A percentile compares a stretch with the other conserved stretches of the same genome.
Evolutionary conservation across 2,329 filamentous ascomycete genomes (phyloP).

Genomic region (Fusarium subtropicale): DNA sequence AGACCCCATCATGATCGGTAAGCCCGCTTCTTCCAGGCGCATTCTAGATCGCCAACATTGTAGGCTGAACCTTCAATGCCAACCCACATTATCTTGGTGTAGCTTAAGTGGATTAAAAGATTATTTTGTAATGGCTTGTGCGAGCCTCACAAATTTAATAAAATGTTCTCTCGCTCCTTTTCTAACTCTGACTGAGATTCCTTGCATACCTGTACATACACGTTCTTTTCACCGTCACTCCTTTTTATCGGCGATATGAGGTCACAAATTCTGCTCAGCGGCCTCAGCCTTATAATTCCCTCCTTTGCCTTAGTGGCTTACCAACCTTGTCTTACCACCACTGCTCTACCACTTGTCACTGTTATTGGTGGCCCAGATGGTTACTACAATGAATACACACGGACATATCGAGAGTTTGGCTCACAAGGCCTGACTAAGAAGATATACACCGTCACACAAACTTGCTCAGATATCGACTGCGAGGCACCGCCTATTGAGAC

Average conservation of each 20-base stretch:
- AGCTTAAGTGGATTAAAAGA: not conserved
- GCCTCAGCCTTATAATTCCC: not conserved
- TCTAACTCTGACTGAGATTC: not conserved
- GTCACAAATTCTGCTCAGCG: not conserved
- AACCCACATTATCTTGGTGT: not conserved
- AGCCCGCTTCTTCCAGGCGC: not conserved
- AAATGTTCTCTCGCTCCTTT: not conserved
- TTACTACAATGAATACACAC: constrained; percentile 3
- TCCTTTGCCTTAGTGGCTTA: not conserved
- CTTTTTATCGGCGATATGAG: not conserved
- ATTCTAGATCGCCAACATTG: not conserved
- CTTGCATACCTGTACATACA: not conserved
- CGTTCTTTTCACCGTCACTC: not conserved
- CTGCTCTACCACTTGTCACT: not conserved
- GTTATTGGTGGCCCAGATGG: not conserved
- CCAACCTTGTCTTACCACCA: constrained; percentile 4
- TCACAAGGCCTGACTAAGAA: not conserved
- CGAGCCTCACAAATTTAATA: not conserved
- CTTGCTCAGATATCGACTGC: constrained; percentile 5
- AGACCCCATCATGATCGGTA: not conserved
- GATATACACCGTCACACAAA: constrained; percentile 10
- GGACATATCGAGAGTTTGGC: constrained; percentile 13
- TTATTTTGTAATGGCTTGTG: not conserved
- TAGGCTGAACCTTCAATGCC: no score
- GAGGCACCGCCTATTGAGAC: constrained; percentile 5